Base-by-base conservation (phyloP, 164 flowering plant species). In the Santalum album region DNA sequence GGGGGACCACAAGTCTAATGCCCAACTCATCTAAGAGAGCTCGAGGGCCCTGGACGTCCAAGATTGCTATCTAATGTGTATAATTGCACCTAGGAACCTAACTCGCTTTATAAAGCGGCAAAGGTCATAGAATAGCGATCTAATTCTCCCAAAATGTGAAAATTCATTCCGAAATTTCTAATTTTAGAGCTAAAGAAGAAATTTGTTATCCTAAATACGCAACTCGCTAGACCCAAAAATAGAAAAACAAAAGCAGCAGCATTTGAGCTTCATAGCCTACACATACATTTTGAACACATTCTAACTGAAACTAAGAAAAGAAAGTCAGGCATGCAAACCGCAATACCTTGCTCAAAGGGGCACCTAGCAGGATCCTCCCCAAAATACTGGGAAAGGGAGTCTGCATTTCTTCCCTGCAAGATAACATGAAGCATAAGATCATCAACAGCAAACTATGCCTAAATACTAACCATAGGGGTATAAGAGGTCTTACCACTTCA, bases 291-390 rank as follows among this genome's bases (percentile, higher is more conserved):
- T 4, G 10, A 29, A 29, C 6, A 36, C 4, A 47, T 34, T 17
- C 22, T 29, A 56, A 48, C 10, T 21, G 34, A 9, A 12, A 26
- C 15, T 16, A 17, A 7, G 22, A n/a, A n/a, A n/a, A n/a, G n/a
- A n/a, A n/a, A n/a, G n/a, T n/a, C n/a, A n/a, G n/a, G n/a, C 29
- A 55, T 42, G 52, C 51, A 47, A 26, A 22, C 34, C 11, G 47
- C 27, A 69, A 58, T 4, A 94, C 99, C 99, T 90, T 90, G 96
- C 68, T 94, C 99, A 74, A 94, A 94, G 57, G 99, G 97, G 57
- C 95, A 94, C 27, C 96, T 76, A 64, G 87, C 86, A 56, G 99
- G 99, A 80, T 94, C 97, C 72, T 94, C 97, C 49, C 99, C 99
- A 61, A 94, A 94, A 68, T 94, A 94, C 54, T 82, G 92, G 61